Base-by-base conservation (phyloP, 805 yeast genomes). In the Candida alai region DNA sequence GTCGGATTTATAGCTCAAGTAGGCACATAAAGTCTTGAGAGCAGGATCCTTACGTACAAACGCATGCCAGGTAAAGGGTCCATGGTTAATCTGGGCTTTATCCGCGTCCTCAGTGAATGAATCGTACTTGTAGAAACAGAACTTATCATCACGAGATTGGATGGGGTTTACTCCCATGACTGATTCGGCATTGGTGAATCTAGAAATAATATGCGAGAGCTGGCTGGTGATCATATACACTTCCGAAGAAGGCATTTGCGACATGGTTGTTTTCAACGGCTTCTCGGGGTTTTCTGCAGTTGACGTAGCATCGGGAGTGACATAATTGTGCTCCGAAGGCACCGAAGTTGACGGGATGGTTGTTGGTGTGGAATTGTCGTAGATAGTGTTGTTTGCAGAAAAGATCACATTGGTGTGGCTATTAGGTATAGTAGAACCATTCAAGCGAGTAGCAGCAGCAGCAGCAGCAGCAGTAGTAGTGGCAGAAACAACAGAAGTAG, bases 51-150 rank as follows among this genome's bases (percentile, higher is more conserved):
- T 71, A 36, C 65, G 62, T 34, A 76, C 51, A 20, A 70, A 36
- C 0, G 80, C 54, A 5, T 68, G 43, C 68, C 76, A 69, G 1
- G 78, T 53, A 22, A 74, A 59, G 0, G 80, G 76, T 1, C 80
- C 82, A 50, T 64, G 69, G 43, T 67, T 65, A 37, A 65, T 60
- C 20, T 68, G 51, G 25, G 73, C 51, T n/a, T 47, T 36, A 30
- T 59, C 64, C 17, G 58, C 59, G 14, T 62, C 14, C 20, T 14
- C 13, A 39, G 32, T 62, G 52, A 37, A 73, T 58, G 1, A 80
- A 69, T 3, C 62, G 39, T 41, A 60, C 60, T 3, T 70, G 70
- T 1, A 52, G 54, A 74, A 55, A 32, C 68, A 60, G 9, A 76
- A 52, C 1, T 35, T 36, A 6, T 68, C 76, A 17, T 62, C 49